Evolutionary conservation across 306 rosid genomes (phyloP).

Genomic region (Mucuna pruriens): DNA sequence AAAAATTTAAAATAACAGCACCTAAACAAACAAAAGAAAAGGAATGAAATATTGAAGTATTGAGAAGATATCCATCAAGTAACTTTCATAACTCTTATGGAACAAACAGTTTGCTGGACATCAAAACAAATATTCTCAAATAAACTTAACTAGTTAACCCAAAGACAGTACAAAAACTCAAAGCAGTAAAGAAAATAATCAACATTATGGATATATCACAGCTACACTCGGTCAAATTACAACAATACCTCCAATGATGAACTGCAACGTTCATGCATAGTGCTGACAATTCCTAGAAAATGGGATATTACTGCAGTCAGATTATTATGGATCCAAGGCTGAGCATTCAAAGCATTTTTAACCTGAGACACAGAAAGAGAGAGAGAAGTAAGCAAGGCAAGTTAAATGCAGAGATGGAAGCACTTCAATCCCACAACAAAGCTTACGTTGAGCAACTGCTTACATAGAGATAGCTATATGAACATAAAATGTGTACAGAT

Average conservation of each 20-base stretch:
- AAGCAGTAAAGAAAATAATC: not conserved
- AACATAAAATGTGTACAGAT: constrained; percentile 3
- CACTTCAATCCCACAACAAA: constrained; percentile 1
- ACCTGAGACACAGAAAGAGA: constrained; percentile 57
- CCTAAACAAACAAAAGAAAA: constrained; percentile 10
- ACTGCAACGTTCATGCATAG: constrained; percentile 88
- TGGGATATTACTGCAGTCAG: constrained; percentile 68
- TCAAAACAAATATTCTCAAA: constrained; percentile 17
- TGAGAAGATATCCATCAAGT: constrained; percentile 19
- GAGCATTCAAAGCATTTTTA: constrained; percentile 75
- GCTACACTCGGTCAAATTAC: constrained; percentile 23
- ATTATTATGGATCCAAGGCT: constrained; percentile 64
- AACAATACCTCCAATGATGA: constrained; percentile 78
- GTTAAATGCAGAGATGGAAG: constrained; percentile 26
- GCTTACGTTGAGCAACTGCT: not conserved
- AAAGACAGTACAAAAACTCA: not conserved
- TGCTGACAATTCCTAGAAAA: constrained; percentile 75
- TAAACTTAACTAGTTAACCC: not conserved
- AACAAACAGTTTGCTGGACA: constrained; percentile 14
- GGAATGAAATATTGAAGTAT: constrained; percentile 7
- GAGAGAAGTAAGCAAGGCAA: constrained; percentile 27
- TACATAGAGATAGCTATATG: constrained; percentile 2
- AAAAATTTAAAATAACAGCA: not conserved
- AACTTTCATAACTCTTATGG: not conserved
- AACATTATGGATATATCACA: constrained; percentile 20